phyloP scores from a whole-genome alignment of 305 asterid genomes.

The Solanum chacoense region DNA sequence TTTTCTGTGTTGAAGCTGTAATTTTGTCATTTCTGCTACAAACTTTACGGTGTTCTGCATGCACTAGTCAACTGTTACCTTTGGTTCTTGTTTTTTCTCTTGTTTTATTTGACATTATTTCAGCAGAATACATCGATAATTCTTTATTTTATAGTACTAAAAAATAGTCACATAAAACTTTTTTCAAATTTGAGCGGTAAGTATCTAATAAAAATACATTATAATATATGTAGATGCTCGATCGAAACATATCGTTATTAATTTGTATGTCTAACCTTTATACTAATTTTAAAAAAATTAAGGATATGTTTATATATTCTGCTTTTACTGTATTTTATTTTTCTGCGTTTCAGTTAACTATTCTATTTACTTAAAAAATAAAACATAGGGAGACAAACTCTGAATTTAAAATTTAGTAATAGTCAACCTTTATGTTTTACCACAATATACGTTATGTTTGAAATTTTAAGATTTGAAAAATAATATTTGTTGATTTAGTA shows the following conservation, averaged over 20 bases:
- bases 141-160: background rate
- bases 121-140: background rate
- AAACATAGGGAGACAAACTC: background rate
- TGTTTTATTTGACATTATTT: background rate
- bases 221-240: fast-evolving
- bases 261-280: background rate
- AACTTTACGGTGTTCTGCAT: slow-evolving; percentile 7
- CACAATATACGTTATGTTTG: background rate
- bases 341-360: background rate
- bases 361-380: background rate
- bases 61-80: slow-evolving; percentile 7
- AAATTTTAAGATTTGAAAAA: background rate
- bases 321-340: background rate
- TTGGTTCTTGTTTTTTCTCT: background rate
- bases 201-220: no score
- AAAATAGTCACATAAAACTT: fast-evolving
- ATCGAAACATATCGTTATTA: background rate
- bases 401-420: background rate
- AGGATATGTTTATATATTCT: background rate
- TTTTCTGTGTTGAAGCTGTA: slow-evolving; percentile 3
- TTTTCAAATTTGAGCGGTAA: background rate
- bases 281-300: background rate
- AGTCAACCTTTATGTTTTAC: background rate
- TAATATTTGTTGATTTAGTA: background rate
- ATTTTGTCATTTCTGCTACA: background rate